A percentile compares a stretch with the other conserved stretches of the same genome.
Conservation (phyloP, 495 filamentous ascomycete species). For the Daldinia concentrica region DNA sequence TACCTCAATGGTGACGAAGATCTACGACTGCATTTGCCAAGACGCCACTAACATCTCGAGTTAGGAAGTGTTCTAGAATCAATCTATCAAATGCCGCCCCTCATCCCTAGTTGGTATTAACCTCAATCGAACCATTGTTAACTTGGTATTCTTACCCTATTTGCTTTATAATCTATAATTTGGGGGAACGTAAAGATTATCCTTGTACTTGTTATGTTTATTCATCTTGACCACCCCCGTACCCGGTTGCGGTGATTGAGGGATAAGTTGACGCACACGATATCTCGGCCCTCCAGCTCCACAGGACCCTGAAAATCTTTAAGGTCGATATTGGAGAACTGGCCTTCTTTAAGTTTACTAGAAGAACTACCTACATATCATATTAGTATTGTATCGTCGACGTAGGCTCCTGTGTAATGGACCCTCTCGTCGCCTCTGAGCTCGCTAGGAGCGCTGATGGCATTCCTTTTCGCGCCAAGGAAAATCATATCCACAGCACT, state of each 20-base stretch:
- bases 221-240: background rate
- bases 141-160: background rate
- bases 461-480: constrained; percentile 78
- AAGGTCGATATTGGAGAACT: constrained; percentile 1
- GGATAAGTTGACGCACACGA: constrained; percentile 10
- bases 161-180: constrained; percentile 1
- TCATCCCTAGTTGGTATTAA: constrained; percentile 1
- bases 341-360: no score
- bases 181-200: background rate
- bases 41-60: background rate
- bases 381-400: constrained; percentile 8
- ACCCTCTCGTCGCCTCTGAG: constrained; percentile 49
- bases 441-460: constrained; percentile 47
- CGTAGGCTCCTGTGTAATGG: constrained; percentile 36
- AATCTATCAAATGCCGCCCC: background rate
- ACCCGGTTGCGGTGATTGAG: constrained; percentile 23
- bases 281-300: constrained; percentile 14
- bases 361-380: background rate
- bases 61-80: constrained; percentile 32
- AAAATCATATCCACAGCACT: constrained; percentile 83
- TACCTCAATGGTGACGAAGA: constrained; percentile 19
- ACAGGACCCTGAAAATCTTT: constrained; percentile 29
- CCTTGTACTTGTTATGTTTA: constrained; percentile 19
- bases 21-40: constrained; percentile 34
- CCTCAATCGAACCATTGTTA: background rate